These are phyloP conservation scores for Bjerkandera adusta DNA, from an alignment of 1,284 basidiomycete species.

Conservation along the genomic window DNA sequence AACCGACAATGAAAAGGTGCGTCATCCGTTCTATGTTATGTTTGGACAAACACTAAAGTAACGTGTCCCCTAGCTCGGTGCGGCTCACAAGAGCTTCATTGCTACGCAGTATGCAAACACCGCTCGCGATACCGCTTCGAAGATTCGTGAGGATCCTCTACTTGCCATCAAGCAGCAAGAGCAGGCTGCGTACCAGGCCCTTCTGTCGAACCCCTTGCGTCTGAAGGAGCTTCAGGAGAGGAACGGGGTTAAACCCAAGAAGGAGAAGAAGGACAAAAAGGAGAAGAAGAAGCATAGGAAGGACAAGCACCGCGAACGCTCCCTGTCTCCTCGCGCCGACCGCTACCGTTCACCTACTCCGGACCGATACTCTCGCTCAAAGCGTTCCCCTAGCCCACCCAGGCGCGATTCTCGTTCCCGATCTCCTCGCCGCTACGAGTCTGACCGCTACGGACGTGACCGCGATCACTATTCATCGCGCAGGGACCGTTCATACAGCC, in stretches of 20 bases:
- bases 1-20: conserved; percentile 85
- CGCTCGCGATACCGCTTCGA: conserved; percentile 85
- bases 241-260: conserved; percentile 72
- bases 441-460: conserved; percentile 30
- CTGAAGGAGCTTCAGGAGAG: conserved; percentile 79
- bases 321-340: conserved; percentile 34
- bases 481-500: conserved; percentile 28
- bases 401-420: conserved; percentile 33
- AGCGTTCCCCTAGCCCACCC: conserved; percentile 39
- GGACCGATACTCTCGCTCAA: conserved; percentile 32
- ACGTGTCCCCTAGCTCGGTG: conserved; percentile 60
- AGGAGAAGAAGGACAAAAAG: conserved; percentile 72
- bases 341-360: conserved; percentile 35
- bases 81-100: conserved; percentile 86
- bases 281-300: conserved; percentile 55
- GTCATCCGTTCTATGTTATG: conserved; percentile 23
- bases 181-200: conserved; percentile 86
- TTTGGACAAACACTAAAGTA: conserved; percentile 5
- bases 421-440: conserved; percentile 30
- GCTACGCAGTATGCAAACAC: conserved; percentile 93
- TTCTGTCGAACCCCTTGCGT: conserved; percentile 90
- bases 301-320: conserved; percentile 33
- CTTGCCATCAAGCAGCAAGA: conserved; percentile 98
- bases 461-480: conserved; percentile 21
- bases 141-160: conserved; percentile 95